These are phyloP conservation scores for Cladosporium sp. DNA, from an alignment of 2,329 filamentous ascomycete species.

Conservation along the genomic window DNA sequence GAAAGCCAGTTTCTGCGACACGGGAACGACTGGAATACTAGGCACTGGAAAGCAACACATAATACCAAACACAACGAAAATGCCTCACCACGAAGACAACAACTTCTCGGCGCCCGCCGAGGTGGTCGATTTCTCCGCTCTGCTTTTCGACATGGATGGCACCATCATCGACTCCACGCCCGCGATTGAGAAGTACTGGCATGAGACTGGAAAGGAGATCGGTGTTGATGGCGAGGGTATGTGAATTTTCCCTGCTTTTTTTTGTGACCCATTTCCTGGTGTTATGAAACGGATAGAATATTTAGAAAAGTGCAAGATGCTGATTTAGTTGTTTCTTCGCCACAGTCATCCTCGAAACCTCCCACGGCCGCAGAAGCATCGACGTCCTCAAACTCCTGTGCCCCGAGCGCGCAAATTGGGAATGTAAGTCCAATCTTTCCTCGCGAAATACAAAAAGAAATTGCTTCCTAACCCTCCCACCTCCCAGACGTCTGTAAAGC, in stretches of 20 bases:
- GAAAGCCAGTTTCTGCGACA: no score
- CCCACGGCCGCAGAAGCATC: constrained; percentile 85
- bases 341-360: constrained; percentile 70
- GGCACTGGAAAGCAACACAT: not conserved
- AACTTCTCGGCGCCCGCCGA: constrained; percentile 40
- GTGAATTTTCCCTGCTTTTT: not conserved
- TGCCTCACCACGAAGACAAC: constrained; percentile 26
- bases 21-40: no score
- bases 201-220: constrained; percentile 72
- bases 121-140: constrained; percentile 38
- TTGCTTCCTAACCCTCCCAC: not conserved
- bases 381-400: constrained; percentile 77
- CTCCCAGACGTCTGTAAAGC: constrained; percentile 68
- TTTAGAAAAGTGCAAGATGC: no score
- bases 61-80: constrained; percentile 14
- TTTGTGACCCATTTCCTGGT: no score
- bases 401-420: constrained; percentile 87
- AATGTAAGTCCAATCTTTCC: constrained; percentile 46
- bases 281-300: no score
- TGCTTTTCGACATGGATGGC: constrained; percentile 74
- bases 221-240: constrained; percentile 50
- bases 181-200: constrained; percentile 76
- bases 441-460: no score
- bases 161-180: constrained; percentile 81
- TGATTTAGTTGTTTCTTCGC: not conserved